Evolutionary conservation across 441 rosid species (phyloP), one percentile per base, ranked within the genome.

Genomic region (Pelargonium citronellum): DNA sequence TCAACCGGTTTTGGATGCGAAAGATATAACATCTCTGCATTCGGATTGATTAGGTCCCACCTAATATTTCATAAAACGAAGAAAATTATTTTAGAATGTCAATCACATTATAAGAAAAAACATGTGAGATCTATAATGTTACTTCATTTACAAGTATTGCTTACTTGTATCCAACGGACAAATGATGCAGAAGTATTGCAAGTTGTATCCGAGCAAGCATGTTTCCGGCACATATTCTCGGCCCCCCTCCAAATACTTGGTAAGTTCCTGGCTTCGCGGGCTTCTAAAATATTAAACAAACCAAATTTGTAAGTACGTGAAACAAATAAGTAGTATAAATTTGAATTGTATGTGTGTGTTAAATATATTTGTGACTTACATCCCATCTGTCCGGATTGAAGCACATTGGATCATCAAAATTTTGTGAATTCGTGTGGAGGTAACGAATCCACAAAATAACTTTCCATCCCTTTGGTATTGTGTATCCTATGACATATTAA

Each of bases 151-250:
- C 27, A 2, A 2, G 3, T 7, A 0, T 39, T 5, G 3, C 1
- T 69, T 78, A 80, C 86, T 74, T 81, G 83, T 86, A 81, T 79
- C 82, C 86, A n/a, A 71, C 12, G 9, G 74, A 78, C 24, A 86
- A 57, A 69, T 80, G 86, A 67, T 82, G 86, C 47, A 86, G 79
- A 17, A 82, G 57, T 5, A 78, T 53, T 0, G 78, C 81, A 24
- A 80, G 24, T 71, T 80, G 78, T 51, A 73, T 43, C 6, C 83
- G 75, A 55, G 80, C 81, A 12, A 86, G 78, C 80, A 63, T 80
- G 69, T 83, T 76, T 46, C 83, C 81, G 0, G 82, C 66, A 43
- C 85, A 83, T 6, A 82, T 73, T 74, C 82, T 79, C 0, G 60
- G 4, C 6, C 87, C 86, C 0, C 71, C 74, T 1, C 86, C 78